Conservation (phyloP, 2,329 filamentous ascomycete species). For the Eutypa lata region DNA sequence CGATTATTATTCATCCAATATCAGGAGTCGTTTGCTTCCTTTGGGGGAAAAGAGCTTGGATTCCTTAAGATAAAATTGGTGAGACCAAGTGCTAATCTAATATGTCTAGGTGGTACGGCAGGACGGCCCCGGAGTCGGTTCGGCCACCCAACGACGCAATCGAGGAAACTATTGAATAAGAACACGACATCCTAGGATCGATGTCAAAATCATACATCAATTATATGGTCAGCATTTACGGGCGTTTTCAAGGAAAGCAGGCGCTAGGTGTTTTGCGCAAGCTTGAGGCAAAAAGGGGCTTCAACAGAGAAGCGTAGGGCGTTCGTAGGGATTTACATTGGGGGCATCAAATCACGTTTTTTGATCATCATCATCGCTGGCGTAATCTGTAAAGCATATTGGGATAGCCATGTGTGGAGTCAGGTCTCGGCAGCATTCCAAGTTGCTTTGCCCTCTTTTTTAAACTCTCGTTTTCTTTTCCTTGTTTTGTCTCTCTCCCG, state of each 20-base stretch:
- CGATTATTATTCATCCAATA: background rate
- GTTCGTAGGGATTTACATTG: background rate
- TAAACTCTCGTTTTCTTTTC: background rate
- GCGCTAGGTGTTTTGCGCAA: background rate
- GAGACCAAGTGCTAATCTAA: background rate
- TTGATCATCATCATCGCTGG: background rate
- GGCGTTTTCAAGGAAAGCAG: slow-evolving; percentile 19
- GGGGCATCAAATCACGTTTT: slow-evolving; percentile 1
- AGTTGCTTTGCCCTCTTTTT: background rate
- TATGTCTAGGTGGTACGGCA: slow-evolving; percentile 45
- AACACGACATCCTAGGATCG: slow-evolving; percentile 7
- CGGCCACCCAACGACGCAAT: slow-evolving; percentile 48
- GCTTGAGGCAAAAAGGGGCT: background rate
- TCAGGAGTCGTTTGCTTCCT: no score
- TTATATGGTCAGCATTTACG: slow-evolving; percentile 25
- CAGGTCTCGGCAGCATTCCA: background rate
- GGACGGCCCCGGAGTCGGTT: slow-evolving; percentile 50
- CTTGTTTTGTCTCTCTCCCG: no score
- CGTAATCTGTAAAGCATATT: background rate
- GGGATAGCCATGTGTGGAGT: background rate
- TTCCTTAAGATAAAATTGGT: no score
- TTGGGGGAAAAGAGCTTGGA: no score
- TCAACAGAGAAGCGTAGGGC: background rate
- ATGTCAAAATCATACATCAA: slow-evolving; percentile 2
- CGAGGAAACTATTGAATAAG: slow-evolving; percentile 46